phyloP scores from a whole-genome alignment of 2,329 filamentous ascomycete genomes.

The Apiospora kogelbergensis region DNA sequence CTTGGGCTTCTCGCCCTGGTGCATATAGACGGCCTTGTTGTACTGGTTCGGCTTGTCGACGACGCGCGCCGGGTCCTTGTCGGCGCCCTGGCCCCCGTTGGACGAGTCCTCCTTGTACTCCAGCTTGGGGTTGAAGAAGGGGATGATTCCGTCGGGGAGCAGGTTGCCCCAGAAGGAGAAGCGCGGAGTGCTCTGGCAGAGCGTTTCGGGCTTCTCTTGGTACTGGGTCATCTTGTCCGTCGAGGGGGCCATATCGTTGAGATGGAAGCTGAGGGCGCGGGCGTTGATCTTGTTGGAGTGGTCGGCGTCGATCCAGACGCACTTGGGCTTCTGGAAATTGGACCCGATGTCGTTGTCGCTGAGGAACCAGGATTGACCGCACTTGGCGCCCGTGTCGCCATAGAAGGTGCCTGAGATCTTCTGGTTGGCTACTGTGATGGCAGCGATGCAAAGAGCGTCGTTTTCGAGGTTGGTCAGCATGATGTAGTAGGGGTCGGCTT shows the following conservation, averaged over 20 bases:
- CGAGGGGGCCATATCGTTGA: conserved; percentile 19
- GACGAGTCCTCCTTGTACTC: conserved; percentile 32
- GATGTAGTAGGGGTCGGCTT: conserved; percentile 17
- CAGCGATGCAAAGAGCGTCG: conserved; percentile 24
- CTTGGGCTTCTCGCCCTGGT: conserved; percentile 13
- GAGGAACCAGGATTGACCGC: conserved; percentile 23
- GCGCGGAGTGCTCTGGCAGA: conserved; percentile 23
- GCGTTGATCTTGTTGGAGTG: conserved; percentile 20
- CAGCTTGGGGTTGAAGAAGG: conserved; percentile 26
- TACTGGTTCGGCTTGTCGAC: conserved; percentile 1
- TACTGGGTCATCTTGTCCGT: conserved; percentile 17
- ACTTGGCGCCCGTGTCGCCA: conserved; percentile 22
- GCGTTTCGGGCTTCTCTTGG: conserved; percentile 14
- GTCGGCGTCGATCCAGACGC: conserved; percentile 26
- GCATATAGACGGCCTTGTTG: conserved; percentile 11
- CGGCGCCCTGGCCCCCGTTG: conserved; percentile 8
- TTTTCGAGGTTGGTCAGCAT: conserved; percentile 21
- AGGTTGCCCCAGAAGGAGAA: conserved; percentile 21
- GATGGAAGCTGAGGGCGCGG: conserved; percentile 22
- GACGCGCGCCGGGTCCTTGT: background rate
- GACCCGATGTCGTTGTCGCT: conserved; percentile 18
- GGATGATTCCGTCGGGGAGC: conserved; percentile 21
- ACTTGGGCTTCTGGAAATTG: conserved; percentile 17
- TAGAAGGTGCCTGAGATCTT: conserved; percentile 16
- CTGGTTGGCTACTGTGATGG: conserved; percentile 19